Evolutionary conservation across 345 rosid genomes (phyloP), one percentile per base, ranked within the genome.

Genomic region (Acer saccharum): DNA sequence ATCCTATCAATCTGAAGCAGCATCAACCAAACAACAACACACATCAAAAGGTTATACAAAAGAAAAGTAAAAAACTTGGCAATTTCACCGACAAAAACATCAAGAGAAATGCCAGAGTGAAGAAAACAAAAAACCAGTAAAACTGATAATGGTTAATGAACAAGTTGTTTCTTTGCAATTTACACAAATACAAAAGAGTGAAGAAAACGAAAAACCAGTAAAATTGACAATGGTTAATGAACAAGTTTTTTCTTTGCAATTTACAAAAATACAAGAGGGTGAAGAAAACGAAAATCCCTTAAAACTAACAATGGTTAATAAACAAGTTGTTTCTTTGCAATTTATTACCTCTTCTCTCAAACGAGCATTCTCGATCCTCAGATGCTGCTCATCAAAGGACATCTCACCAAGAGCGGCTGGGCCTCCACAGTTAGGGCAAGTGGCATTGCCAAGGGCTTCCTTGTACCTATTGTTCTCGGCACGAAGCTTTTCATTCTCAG

Each of bases 321-420:
- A 27, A 18, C 5, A 10, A 18, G 35, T 72, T 63, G 10, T n/a
- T 2, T 46, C 41, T 44, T 58, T 35, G 25, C 17, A 2, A 3
- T 35, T 11, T 35, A 35, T 35, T 35, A 35, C 99, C 97, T 95
- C 99, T 81, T 95, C 99, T 65, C 89, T 86, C 69, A 95, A 72
- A 67, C 99, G 96, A 29, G 84, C 92, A 67, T 93, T 95, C 78
- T 95, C 99, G 1, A 95, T 92, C 82, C 99, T 91, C 84, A 92
- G 58, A 75, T 95, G 98, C 44, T 95, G 99, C 79, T 95, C 99
- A n/a, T 95, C 99, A 67, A 93, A 95, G 6, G 99, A 93, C 97
- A 95, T 91, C 76, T 95, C 99, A 7, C 99, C 99, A 3, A 90
- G 85, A 58, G 96, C 89, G 0, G 96, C 94, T 0, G 93, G 94